phyloP scores from a whole-genome alignment of 2,329 filamentous ascomycete genomes.

The Laburnicola sp. region DNA sequence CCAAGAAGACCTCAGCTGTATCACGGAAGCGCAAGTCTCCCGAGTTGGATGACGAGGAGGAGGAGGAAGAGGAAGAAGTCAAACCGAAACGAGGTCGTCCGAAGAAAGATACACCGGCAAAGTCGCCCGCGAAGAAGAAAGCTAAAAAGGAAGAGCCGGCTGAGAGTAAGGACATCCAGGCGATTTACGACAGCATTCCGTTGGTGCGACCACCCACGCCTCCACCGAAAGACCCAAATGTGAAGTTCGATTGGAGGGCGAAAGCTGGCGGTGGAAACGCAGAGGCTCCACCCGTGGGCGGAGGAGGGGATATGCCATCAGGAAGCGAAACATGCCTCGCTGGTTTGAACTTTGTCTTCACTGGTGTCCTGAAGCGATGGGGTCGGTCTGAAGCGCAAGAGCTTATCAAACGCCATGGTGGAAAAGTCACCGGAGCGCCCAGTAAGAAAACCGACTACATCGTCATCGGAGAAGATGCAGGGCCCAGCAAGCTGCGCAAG shows the following conservation, averaged over 20 bases:
- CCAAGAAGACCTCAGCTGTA: constrained; percentile 40
- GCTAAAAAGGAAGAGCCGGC: constrained; percentile 67
- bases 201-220: constrained; percentile 82
- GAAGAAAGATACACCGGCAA: constrained; percentile 47
- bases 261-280: constrained; percentile 60
- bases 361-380: constrained; percentile 78
- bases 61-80: constrained; percentile 58
- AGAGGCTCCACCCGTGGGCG: constrained; percentile 64
- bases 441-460: constrained; percentile 95
- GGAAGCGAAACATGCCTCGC: constrained; percentile 88
- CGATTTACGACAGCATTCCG: constrained; percentile 86
- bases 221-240: constrained; percentile 66
- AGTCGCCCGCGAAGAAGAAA: constrained; percentile 59
- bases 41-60: constrained; percentile 55
- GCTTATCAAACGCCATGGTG: constrained; percentile 90
- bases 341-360: constrained; percentile 93
- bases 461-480: constrained; percentile 86
- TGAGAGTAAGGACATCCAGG: constrained; percentile 74
- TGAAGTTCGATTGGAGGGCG: constrained; percentile 77
- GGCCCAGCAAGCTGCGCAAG: constrained; percentile 87
- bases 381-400: constrained; percentile 82
- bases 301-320: constrained; percentile 70
- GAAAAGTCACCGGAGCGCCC: constrained; percentile 81
- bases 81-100: constrained; percentile 60
- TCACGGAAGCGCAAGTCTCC: constrained; percentile 61